Conservation (phyloP, 139 green algal species). For the Closterium sp. region DNA sequence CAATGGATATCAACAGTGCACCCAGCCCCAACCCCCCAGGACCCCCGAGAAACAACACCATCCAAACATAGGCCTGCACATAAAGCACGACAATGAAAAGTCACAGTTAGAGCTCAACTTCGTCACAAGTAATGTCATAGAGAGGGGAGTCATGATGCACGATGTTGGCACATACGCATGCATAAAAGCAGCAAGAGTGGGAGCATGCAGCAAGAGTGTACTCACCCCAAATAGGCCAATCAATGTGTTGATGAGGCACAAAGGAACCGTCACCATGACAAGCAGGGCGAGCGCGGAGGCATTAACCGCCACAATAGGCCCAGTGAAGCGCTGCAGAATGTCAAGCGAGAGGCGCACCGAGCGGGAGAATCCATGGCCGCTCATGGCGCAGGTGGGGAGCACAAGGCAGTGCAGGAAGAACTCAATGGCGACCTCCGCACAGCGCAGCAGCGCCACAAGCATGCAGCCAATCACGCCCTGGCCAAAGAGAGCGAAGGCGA, state of each 20-base stretch:
- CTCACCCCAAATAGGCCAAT: neutral
- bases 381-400: neutral
- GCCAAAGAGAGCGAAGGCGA: neutral
- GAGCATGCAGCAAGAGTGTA: neutral
- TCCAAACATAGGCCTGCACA: neutral
- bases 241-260: neutral
- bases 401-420: neutral
- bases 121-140: neutral
- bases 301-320: neutral
- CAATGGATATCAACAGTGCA: neutral
- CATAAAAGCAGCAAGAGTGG: neutral
- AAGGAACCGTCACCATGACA: neutral
- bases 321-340: neutral
- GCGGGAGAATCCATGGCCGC: neutral
- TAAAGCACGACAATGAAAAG: neutral
- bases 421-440: neutral
- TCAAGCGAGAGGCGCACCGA: neutral
- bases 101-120: neutral
- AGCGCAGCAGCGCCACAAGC: neutral
- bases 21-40: too few relatives aligned
- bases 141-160: neutral
- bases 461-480: neutral
- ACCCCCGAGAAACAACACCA: too few relatives aligned
- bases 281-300: neutral
- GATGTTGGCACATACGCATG: neutral